These are phyloP conservation scores for Phytophthora tentaculata DNA, from an alignment of 352 stramenopile genomes.

Conservation along the genomic window DNA sequence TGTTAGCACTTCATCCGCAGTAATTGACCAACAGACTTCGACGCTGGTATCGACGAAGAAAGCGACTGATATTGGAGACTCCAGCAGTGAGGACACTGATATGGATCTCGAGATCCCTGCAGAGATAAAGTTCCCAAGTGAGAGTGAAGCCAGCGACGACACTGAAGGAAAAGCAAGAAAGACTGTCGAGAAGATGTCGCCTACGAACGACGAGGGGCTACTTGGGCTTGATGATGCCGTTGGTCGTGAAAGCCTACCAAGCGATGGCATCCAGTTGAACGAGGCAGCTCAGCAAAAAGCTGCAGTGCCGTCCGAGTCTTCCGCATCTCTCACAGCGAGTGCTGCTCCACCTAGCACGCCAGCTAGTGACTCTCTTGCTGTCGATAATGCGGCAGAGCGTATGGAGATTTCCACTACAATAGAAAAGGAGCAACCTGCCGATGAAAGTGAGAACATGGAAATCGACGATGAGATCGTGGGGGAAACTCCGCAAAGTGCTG, in stretches of 20 bases:
- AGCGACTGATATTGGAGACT: not conserved
- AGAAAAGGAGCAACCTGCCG: not conserved
- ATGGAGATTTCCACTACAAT: not conserved
- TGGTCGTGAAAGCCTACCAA: too few relatives aligned
- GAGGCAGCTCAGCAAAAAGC: not conserved
- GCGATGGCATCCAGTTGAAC: not conserved
- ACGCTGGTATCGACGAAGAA: not conserved
- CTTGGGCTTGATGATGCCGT: not conserved
- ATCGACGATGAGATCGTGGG: not conserved
- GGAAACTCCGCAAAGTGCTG: slow-evolving; percentile 2
- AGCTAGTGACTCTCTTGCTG: not conserved
- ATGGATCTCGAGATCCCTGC: not conserved
- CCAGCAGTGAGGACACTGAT: not conserved
- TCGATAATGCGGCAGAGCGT: not conserved
- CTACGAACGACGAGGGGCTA: not conserved
- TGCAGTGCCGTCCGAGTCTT: not conserved
- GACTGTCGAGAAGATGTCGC: not conserved
- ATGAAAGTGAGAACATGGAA: slow-evolving; percentile 1
- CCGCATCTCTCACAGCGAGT: too few relatives aligned
- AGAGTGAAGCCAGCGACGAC: not conserved
- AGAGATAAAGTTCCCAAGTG: not conserved
- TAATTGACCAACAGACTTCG: slow-evolving; percentile 6
- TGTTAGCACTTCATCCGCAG: not conserved
- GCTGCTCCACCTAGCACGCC: not conserved
- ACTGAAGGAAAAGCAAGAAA: not conserved